phyloP scores from a whole-genome alignment of 2,329 filamentous ascomycete species.

The Fusarium continuum region DNA sequence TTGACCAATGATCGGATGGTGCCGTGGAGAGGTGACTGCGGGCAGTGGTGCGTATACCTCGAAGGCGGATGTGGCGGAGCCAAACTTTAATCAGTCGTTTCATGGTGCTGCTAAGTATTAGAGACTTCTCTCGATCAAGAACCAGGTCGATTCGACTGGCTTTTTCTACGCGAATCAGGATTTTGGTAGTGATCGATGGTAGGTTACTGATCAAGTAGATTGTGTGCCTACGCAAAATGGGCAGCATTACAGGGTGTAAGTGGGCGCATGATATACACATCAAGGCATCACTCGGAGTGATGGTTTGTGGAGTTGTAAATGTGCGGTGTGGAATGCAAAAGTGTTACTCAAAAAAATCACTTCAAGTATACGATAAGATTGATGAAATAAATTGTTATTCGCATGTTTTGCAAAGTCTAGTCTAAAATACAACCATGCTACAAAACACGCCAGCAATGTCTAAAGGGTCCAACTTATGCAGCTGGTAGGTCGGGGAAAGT shows the following conservation, averaged over 20 bases:
- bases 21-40: slow-evolving; percentile 37
- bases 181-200: slow-evolving; percentile 37
- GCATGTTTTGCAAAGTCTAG: neutral
- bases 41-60: slow-evolving; percentile 34
- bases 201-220: slow-evolving; percentile 28
- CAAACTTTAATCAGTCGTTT: slow-evolving; percentile 37
- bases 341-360: too few species aligned
- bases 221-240: slow-evolving; percentile 40
- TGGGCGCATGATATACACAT: too few species aligned
- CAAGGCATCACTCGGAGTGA: too few species aligned
- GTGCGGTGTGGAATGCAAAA: too few species aligned
- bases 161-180: slow-evolving; percentile 35
- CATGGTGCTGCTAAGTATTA: slow-evolving; percentile 34
- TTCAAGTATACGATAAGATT: too few species aligned
- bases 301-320: too few species aligned
- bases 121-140: slow-evolving; percentile 32
- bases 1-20: slow-evolving; percentile 42
- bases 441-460: neutral
- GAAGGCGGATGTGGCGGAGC: slow-evolving; percentile 35
- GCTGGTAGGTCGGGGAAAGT: too few species aligned
- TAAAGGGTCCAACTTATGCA: fast-evolving
- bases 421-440: neutral
- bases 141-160: slow-evolving; percentile 27
- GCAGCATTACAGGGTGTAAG: slow-evolving; percentile 22
- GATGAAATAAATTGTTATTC: too few species aligned